Conservation (phyloP, 2,329 filamentous ascomycete species). For the Talaromyces sp. region DNA sequence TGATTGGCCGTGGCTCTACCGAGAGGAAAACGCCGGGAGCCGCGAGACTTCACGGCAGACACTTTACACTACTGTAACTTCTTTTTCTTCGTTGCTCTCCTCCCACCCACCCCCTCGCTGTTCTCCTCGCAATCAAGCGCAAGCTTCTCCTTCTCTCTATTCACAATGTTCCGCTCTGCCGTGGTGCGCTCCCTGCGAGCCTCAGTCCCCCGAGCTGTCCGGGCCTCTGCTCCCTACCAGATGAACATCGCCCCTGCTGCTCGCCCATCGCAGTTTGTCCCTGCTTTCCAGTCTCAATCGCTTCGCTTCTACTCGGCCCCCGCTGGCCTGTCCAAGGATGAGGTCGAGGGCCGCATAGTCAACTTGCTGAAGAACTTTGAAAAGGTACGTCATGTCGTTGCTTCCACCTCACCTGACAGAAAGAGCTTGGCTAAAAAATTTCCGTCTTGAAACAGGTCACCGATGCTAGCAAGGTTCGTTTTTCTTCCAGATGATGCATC, state of each 20-base stretch:
- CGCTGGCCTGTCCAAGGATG: slow-evolving; percentile 69
- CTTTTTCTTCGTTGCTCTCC: slow-evolving; percentile 17
- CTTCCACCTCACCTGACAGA: background rate
- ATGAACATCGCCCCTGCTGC: slow-evolving; percentile 57
- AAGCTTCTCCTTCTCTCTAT: slow-evolving; percentile 9
- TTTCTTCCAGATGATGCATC: background rate
- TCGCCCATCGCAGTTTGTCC: slow-evolving; percentile 55
- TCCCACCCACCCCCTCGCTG: slow-evolving; percentile 9
- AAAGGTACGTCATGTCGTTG: slow-evolving; percentile 61
- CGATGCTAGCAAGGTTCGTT: slow-evolving; percentile 37
- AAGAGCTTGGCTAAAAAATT: background rate
- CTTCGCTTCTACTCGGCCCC: slow-evolving; percentile 83
- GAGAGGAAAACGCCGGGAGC: slow-evolving; percentile 18
- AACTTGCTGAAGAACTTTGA: slow-evolving; percentile 93
- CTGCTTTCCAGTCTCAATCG: slow-evolving; percentile 61
- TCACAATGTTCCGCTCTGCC: slow-evolving; percentile 83
- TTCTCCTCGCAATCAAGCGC: slow-evolving; percentile 9
- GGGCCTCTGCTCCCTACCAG: slow-evolving; percentile 55
- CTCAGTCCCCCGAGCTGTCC: slow-evolving; percentile 47
- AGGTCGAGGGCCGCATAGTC: slow-evolving; percentile 89
- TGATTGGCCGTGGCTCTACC: slow-evolving; percentile 36
- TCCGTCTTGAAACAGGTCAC: slow-evolving; percentile 23
- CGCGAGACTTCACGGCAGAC: background rate
- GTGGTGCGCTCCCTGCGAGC: slow-evolving; percentile 70
- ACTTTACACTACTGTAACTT: background rate